Conservation (phyloP, 2,329 filamentous ascomycete genomes). For the Fusarium goolgardi region DNA sequence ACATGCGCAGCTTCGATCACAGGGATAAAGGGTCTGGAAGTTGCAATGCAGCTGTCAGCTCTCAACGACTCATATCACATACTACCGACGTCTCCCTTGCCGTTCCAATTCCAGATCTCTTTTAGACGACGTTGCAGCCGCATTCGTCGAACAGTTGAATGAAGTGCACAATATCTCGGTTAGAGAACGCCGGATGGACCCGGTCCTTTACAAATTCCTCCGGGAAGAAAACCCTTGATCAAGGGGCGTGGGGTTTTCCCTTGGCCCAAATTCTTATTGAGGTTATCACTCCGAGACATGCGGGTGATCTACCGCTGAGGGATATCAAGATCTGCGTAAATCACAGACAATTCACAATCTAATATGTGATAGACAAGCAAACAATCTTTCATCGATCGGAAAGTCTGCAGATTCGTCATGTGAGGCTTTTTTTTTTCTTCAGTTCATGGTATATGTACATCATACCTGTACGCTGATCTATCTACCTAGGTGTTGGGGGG, state of each 20-base stretch:
- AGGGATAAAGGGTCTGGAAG: neutral
- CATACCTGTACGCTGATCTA: neutral
- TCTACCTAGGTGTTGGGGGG: neutral
- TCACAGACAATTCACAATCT: conserved; percentile 37
- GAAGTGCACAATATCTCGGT: neutral
- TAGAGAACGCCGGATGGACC: neutral
- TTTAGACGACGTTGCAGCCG: neutral
- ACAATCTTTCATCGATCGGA: conserved; percentile 5
- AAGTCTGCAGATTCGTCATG: neutral
- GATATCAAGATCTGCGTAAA: conserved; percentile 25
- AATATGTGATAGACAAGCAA: conserved; percentile 3
- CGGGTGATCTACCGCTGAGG: conserved; percentile 26
- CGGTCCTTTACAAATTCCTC: neutral
- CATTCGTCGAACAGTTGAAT: neutral
- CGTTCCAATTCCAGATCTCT: conserved; percentile 1
- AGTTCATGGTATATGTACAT: neutral
- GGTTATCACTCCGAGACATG: conserved; percentile 26
- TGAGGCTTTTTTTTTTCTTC: neutral
- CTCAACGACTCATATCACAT: conserved; percentile 1
- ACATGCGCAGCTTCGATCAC: neutral
- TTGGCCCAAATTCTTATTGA: conserved; percentile 4
- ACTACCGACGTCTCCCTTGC: conserved; percentile 14
- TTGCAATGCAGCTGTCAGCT: conserved; percentile 4
- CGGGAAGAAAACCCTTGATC: conserved; percentile 4
- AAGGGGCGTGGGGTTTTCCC: neutral